Evolutionary conservation across 2,329 filamentous ascomycete species (phyloP), one percentile per base, ranked within the genome.

Genomic region (Fusarium sp.): DNA sequence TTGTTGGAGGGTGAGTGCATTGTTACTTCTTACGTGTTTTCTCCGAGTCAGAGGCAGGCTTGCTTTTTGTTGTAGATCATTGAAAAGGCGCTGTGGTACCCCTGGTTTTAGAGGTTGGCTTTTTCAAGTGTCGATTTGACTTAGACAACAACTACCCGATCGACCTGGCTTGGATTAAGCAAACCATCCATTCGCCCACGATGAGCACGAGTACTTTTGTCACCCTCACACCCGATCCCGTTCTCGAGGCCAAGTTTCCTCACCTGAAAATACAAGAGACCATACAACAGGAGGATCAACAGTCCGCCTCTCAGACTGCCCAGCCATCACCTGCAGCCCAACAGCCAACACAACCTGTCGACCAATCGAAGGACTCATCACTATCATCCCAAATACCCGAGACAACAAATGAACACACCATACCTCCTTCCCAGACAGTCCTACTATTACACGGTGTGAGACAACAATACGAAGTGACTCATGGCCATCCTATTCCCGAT

Each of bases 361-460:
- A 66, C 33, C 46, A 62, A 14, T 33, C 40, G 31, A 35, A 51
- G 16, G 24, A 5, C 17, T 31, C 58, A 1, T 44, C 65, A 2
- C 5, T 27, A 29, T 35, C 67, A 38, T 17, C 44, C 12, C 72
- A 72, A 64, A 49, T 67, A 33, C 56, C 40, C 49, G 60, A 70
- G 9, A 57, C 69, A 40, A 31, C 14, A 16, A 6, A 49, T 16
- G 16, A 56, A 20, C 6, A 36, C 20, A 33, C 63, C 40, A 42
- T 77, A 65, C 76, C 75, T 2, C 22, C 73, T 4, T 78, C 78
- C 5, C 88, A 90, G 67, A 83, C 83, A 8, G 87, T 85, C 0
- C 77, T 90, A 7, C 75, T 90, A 20, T 78, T 90, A 3, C 84
- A 88, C 73, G 87, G 81, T 1, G 80, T 85, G 33, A 84, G 84